Evolutionary conservation across 129 eudicot genomes (phyloP).

Genomic region (Helianthus annuus): DNA sequence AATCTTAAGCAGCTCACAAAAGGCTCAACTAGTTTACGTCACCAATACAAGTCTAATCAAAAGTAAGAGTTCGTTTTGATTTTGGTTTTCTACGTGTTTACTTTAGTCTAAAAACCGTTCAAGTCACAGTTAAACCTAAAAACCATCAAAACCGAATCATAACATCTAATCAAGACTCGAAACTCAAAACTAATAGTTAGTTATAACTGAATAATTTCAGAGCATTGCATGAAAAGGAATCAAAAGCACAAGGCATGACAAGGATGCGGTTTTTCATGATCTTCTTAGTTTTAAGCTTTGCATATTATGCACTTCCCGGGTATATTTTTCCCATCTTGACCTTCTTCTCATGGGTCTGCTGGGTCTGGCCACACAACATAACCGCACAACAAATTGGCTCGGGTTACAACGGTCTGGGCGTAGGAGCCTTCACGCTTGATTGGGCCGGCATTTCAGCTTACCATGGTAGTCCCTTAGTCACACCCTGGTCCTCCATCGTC

Average conservation of each 20-base stretch:
- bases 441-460: slow-evolving; percentile 98
- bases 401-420: slow-evolving; percentile 81
- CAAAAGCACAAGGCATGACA: slow-evolving; percentile 56
- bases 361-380: slow-evolving; percentile 87
- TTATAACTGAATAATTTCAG: slow-evolving; percentile 30
- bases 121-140: no score
- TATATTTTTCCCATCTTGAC: slow-evolving; percentile 84
- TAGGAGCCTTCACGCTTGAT: slow-evolving; percentile 93
- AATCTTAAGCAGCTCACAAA: no score
- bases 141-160: no score
- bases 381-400: slow-evolving; percentile 94
- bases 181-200: no score
- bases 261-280: slow-evolving; percentile 85
- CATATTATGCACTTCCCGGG: slow-evolving; percentile 85
- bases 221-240: slow-evolving; percentile 89
- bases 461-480: slow-evolving; percentile 91
- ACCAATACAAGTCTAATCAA: no score
- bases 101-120: no score
- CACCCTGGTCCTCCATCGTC: slow-evolving; percentile 85
- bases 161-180: no score
- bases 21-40: no score
- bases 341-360: slow-evolving; percentile 96
- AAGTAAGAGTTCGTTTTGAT: no score
- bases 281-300: slow-evolving; percentile 67
- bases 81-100: no score